Percentiles rank a stretch among this genome's conserved stretches.
These are phyloP conservation scores for Colletotrichum brevisporum DNA, from an alignment of 2,329 filamentous ascomycete genomes.

Conservation along the genomic window DNA sequence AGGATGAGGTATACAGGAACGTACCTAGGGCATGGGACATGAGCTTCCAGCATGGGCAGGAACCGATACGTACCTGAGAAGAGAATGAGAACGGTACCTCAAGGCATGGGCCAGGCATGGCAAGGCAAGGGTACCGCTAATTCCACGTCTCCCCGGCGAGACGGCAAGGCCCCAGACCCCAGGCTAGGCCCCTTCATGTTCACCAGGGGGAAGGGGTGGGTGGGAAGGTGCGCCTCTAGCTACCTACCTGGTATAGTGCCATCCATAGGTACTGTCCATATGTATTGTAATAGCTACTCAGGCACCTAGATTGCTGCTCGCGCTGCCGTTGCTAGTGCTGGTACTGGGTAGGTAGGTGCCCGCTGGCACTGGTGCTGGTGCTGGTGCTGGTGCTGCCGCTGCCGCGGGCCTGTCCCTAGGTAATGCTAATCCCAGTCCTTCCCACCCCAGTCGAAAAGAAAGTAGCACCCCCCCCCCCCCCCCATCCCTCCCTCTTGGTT, in stretches of 20 bases:
- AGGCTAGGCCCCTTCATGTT: constrained; percentile 7
- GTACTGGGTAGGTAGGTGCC: background rate
- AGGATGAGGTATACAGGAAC: constrained; percentile 13
- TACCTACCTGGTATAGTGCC: background rate
- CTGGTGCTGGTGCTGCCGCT: constrained; percentile 18
- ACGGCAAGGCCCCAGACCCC: constrained; percentile 33
- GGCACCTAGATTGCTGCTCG: background rate
- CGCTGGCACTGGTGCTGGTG: constrained; percentile 13
- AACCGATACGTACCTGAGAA: background rate
- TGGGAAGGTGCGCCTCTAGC: constrained; percentile 28
- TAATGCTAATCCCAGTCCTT: constrained; percentile 15
- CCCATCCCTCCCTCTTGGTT: constrained; percentile 32
- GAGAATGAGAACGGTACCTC: constrained; percentile 20
- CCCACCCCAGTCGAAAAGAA: background rate
- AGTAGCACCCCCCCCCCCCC: background rate
- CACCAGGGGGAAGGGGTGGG: constrained; percentile 28
- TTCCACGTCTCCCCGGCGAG: constrained; percentile 31
- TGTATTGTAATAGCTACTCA: background rate
- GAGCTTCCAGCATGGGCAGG: constrained; percentile 19
- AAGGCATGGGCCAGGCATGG: constrained; percentile 22
- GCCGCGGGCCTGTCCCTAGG: background rate
- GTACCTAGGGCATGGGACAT: constrained; percentile 6
- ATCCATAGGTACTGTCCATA: too few species aligned
- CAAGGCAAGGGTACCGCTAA: constrained; percentile 26
- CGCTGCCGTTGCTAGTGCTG: constrained; percentile 10